phyloP scores from a whole-genome alignment of 768 basidiomycete genomes.

The Panaeolus papilionaceus region DNA sequence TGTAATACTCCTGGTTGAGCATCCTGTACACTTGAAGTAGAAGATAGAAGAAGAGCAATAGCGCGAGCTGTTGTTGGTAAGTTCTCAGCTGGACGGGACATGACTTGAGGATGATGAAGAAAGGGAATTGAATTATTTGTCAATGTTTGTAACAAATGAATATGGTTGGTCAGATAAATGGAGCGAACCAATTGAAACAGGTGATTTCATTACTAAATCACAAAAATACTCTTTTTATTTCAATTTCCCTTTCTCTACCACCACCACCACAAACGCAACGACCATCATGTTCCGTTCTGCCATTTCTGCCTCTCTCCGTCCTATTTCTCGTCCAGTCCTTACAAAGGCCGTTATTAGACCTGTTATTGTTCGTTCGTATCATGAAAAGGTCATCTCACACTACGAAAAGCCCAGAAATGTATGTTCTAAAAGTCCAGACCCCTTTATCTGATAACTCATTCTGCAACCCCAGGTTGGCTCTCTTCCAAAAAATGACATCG shows the following conservation, averaged over 20 bases:
- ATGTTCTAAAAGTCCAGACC: constrained; percentile 48
- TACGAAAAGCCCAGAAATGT: constrained; percentile 99
- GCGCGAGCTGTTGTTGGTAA: constrained; percentile 87
- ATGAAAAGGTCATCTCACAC: constrained; percentile 97
- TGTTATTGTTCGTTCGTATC: constrained; percentile 75
- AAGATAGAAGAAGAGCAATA: constrained; percentile 83
- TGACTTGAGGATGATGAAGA: constrained; percentile 22
- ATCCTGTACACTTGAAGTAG: constrained; percentile 85
- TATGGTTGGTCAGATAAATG: constrained; percentile 25
- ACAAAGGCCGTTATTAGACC: constrained; percentile 51
- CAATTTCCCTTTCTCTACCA: not conserved
- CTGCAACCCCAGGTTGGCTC: constrained; percentile 81
- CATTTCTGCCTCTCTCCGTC: constrained; percentile 53
- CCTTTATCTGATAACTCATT: constrained; percentile 64
- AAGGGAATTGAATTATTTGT: not conserved
- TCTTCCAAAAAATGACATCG: constrained; percentile 86
- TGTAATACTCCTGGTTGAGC: constrained; percentile 87
- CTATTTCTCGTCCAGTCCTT: constrained; percentile 30
- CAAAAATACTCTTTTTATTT: not conserved
- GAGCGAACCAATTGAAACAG: not conserved
- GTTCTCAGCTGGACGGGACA: constrained; percentile 62
- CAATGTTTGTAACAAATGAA: not conserved
- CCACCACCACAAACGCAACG: constrained; percentile 8
- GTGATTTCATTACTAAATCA: not conserved
- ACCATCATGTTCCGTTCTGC: constrained; percentile 75